Conservation (phyloP, 352 stramenopile species). For the Saprolegnia diclina region DNA sequence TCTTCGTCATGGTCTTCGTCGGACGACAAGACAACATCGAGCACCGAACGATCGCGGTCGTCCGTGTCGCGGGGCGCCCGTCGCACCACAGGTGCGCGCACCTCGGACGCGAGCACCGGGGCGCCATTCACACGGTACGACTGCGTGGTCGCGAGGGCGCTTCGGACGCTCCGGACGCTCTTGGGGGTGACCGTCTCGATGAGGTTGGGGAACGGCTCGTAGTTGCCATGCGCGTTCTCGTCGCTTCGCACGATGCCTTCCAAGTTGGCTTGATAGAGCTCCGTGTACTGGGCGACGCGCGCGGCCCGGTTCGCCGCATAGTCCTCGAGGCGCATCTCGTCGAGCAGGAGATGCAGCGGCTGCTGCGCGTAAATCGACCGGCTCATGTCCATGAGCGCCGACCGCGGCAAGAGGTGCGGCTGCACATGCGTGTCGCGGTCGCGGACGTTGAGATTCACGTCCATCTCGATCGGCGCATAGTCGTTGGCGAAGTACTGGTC, state of each 20-base stretch:
- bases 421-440: constrained; percentile 83
- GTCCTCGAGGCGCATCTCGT: constrained; percentile 35
- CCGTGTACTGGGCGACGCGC: constrained; percentile 44
- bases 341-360: constrained; percentile 53
- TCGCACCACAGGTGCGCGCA: background rate
- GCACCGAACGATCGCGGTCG: constrained; percentile 74
- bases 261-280: constrained; percentile 12
- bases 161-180: background rate
- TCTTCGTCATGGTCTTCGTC: constrained; percentile 86
- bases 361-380: constrained; percentile 66
- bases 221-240: background rate
- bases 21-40: constrained; percentile 74
- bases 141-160: background rate
- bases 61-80: constrained; percentile 30
- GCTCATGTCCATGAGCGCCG: constrained; percentile 69
- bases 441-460: constrained; percentile 83
- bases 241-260: background rate
- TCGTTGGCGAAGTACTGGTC: constrained; percentile 88
- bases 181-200: background rate
- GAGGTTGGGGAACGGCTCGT: constrained; percentile 30
- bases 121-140: constrained; percentile 70
- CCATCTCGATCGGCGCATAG: constrained; percentile 83
- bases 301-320: constrained; percentile 58
- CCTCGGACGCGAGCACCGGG: constrained; percentile 59
- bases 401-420: constrained; percentile 78